These are phyloP conservation scores for Nicotiana rustica DNA, from an alignment of 305 asterid species.

Conservation along the genomic window DNA sequence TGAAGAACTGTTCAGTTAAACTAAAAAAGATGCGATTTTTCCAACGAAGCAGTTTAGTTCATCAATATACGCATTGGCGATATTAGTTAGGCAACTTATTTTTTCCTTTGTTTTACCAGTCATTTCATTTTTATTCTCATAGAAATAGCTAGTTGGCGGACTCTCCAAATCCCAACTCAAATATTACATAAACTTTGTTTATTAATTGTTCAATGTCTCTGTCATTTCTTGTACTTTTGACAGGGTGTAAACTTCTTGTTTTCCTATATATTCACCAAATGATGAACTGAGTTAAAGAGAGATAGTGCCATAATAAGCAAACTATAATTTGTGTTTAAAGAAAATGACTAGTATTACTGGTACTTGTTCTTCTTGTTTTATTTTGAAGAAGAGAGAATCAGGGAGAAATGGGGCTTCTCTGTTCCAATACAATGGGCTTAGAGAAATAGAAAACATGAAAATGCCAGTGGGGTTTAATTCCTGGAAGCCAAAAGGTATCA, in stretches of 20 bases:
- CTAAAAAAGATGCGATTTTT: no score
- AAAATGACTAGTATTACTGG: constrained; percentile 50
- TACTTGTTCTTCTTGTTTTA: constrained; percentile 33
- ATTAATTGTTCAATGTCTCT: not conserved
- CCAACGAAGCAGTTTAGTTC: not conserved
- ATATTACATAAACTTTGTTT: not conserved
- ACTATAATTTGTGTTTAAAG: not conserved
- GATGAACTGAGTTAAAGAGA: not conserved
- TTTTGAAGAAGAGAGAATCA: constrained; percentile 25
- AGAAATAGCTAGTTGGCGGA: not conserved
- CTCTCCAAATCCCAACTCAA: not conserved
- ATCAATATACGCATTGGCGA: not conserved
- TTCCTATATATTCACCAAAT: not conserved
- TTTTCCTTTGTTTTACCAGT: not conserved
- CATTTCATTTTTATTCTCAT: not conserved
- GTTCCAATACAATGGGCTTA: constrained; percentile 50
- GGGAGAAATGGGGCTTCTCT: constrained; percentile 42
- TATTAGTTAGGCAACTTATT: not conserved
- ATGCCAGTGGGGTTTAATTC: constrained; percentile 32
- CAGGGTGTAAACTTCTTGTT: no score
- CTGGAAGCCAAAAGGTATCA: not conserved
- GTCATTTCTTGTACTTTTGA: not conserved
- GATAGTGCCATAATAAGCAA: no score
- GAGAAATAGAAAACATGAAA: constrained; percentile 43
- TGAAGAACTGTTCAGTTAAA: no score